These are phyloP conservation scores for Punctularia strigosozonata DNA, from an alignment of 768 basidiomycete species.

Conservation along the genomic window DNA sequence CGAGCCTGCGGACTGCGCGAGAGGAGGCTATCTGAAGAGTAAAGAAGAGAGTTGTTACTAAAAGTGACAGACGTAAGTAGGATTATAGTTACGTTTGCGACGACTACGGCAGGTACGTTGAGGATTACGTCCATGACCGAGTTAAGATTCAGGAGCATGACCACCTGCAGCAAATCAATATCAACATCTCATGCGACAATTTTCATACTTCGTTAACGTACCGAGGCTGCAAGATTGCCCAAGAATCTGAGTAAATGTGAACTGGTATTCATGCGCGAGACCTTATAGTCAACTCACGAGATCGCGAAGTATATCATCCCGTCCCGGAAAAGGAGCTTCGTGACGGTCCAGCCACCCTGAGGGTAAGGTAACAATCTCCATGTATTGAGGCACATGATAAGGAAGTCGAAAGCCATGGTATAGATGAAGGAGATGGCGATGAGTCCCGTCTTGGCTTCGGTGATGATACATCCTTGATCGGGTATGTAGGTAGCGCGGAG, in stretches of 20 bases:
- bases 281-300: neutral
- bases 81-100: neutral
- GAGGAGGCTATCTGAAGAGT: neutral
- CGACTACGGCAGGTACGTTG: constrained; percentile 1
- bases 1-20: constrained; percentile 1
- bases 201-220: no score
- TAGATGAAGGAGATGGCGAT: constrained; percentile 1
- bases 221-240: constrained; percentile 2
- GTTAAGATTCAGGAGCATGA: constrained; percentile 1
- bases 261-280: no score
- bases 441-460: neutral
- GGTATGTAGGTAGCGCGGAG: constrained; percentile 1
- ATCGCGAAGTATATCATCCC: constrained; percentile 1
- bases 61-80: neutral
- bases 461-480: constrained; percentile 1
- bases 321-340: constrained; percentile 1
- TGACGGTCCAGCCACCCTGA: neutral
- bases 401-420: constrained; percentile 2
- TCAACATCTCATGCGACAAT: no score
- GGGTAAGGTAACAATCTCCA: neutral
- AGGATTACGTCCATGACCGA: constrained; percentile 1
- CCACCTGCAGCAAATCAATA: neutral
- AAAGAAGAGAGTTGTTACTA: neutral
- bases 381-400: neutral
- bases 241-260: neutral